These are phyloP conservation scores for Lachancea quebecensis DNA, from an alignment of 805 yeast genomes.

Conservation along the genomic window DNA sequence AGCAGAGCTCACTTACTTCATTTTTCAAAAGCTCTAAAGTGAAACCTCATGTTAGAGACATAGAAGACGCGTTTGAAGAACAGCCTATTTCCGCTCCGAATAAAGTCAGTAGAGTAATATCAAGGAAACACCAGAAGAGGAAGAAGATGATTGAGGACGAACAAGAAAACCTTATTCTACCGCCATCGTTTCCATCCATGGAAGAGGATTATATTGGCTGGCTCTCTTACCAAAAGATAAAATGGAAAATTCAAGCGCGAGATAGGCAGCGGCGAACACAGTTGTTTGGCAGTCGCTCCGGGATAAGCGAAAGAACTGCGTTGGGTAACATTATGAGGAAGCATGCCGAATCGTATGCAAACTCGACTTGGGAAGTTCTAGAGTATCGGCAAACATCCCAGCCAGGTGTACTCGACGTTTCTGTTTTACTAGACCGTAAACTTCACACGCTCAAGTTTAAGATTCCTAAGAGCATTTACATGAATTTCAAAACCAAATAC, in stretches of 20 bases:
- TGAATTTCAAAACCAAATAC: slow-evolving; percentile 51
- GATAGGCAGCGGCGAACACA: slow-evolving; percentile 65
- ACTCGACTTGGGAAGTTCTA: slow-evolving; percentile 78
- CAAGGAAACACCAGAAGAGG: slow-evolving; percentile 30
- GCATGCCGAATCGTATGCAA: slow-evolving; percentile 74
- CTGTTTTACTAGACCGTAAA: slow-evolving; percentile 59
- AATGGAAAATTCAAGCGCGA: slow-evolving; percentile 76
- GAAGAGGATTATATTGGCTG: slow-evolving; percentile 60
- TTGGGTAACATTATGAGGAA: slow-evolving; percentile 65
- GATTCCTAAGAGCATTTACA: slow-evolving; percentile 65
- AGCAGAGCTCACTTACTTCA: slow-evolving; percentile 57
- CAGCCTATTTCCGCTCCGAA: slow-evolving; percentile 20
- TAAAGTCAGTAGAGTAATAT: slow-evolving; percentile 33
- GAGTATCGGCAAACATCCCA: slow-evolving; percentile 53
- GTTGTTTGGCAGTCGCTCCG: slow-evolving; percentile 65
- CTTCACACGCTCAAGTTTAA: slow-evolving; percentile 68
- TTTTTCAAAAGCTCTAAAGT: slow-evolving; percentile 47
- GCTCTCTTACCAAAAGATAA: slow-evolving; percentile 70
- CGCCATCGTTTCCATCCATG: slow-evolving; percentile 50
- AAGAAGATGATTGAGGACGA: slow-evolving; percentile 27
- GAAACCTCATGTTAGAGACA: slow-evolving; percentile 49
- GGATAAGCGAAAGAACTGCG: slow-evolving; percentile 46
- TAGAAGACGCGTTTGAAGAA: slow-evolving; percentile 61
- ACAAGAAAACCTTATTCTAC: slow-evolving; percentile 41
- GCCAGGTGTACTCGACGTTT: slow-evolving; percentile 76